phyloP scores from a whole-genome alignment of 371 early-diverging fungal genomes.

The Mortierella sp. region DNA sequence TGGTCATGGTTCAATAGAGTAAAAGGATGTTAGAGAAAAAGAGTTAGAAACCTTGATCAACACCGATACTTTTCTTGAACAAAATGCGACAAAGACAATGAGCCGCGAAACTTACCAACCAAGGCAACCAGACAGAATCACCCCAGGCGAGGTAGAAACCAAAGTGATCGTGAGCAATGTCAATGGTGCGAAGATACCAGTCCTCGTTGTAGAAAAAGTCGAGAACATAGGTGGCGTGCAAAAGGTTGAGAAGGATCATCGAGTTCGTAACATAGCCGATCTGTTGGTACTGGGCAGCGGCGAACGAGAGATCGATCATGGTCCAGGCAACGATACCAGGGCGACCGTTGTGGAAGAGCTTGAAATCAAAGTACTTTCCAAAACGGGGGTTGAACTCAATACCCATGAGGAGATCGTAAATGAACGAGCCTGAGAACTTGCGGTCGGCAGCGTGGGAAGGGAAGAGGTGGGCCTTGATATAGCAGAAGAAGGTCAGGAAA shows the following conservation, averaged over 20 bases:
- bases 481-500: conserved; percentile 77
- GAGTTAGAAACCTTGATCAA: too few relatives aligned
- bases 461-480: conserved; percentile 76
- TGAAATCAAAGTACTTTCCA: conserved; percentile 80
- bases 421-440: conserved; percentile 74
- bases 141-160: conserved; percentile 86
- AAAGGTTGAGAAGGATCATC: conserved; percentile 76
- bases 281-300: conserved; percentile 75
- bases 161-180: conserved; percentile 85
- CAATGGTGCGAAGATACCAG: conserved; percentile 86
- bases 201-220: conserved; percentile 88
- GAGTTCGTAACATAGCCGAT: conserved; percentile 83
- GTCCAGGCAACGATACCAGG: conserved; percentile 89
- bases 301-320: conserved; percentile 77
- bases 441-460: conserved; percentile 86
- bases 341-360: conserved; percentile 87
- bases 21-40: too few relatives aligned
- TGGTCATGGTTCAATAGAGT: too few relatives aligned
- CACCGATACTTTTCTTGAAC: too few relatives aligned
- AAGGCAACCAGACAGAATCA: conserved; percentile 84
- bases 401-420: conserved; percentile 81
- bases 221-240: conserved; percentile 79
- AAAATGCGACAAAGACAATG: too few relatives aligned
- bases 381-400: conserved; percentile 86
- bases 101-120: conserved; percentile 57